Conservation (phyloP, 306 rosid genomes). For the Pyrus betulifolia region DNA sequence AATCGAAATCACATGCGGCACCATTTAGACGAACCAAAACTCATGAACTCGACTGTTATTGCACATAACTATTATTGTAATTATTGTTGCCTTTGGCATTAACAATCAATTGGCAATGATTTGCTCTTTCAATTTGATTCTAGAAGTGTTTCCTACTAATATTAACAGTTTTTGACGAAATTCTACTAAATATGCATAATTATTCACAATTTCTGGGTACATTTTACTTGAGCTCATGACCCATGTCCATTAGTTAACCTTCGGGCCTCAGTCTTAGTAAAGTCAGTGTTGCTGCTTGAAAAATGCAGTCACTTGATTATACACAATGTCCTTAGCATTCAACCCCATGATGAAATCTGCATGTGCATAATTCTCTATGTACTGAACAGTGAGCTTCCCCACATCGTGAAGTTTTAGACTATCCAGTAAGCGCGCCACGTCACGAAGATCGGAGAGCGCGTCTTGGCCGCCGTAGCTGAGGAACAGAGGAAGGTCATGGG, state of each 20-base stretch:
- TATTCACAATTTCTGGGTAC: not conserved
- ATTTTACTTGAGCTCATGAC: not conserved
- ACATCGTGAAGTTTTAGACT: constrained; percentile 47
- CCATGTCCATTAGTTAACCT: too few relatives aligned
- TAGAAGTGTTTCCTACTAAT: too few relatives aligned
- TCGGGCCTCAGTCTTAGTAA: not conserved
- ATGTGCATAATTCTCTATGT: constrained; percentile 61
- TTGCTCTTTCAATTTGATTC: too few relatives aligned
- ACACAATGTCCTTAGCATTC: constrained; percentile 67
- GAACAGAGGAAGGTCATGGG: constrained; percentile 64
- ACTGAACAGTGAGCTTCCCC: constrained; percentile 52
- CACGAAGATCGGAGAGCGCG: constrained; percentile 62
- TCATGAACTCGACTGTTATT: too few relatives aligned
- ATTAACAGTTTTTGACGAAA: too few relatives aligned
- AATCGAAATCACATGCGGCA: too few relatives aligned
- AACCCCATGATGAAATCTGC: constrained; percentile 66
- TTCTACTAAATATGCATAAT: too few relatives aligned
- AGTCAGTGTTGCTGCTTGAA: constrained; percentile 31
- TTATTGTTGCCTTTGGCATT: too few relatives aligned
- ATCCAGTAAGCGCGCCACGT: constrained; percentile 56
- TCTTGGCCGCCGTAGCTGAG: constrained; percentile 81
- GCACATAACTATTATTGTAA: too few relatives aligned
- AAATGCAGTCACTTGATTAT: constrained; percentile 44
- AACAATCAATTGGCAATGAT: too few relatives aligned
- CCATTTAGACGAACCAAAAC: too few relatives aligned